Evolutionary conservation across 768 basidiomycete species (phyloP).

Genomic region (Calvatia gigantea): DNA sequence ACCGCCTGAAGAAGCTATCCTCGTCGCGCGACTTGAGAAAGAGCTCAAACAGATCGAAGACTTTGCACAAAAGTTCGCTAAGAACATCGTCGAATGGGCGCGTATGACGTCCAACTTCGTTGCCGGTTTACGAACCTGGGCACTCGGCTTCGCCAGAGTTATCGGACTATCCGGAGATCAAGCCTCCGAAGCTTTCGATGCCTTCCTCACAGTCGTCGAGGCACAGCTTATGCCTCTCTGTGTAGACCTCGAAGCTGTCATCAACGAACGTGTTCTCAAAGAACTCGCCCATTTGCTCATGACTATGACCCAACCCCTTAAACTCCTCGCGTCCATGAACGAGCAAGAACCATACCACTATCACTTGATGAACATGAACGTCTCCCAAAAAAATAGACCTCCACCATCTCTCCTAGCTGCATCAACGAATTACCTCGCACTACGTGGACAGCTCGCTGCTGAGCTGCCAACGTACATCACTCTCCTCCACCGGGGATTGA

Average conservation of each 20-base stretch:
- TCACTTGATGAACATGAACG: slow-evolving; percentile 63
- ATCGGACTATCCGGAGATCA: slow-evolving; percentile 53
- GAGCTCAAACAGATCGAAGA: slow-evolving; percentile 54
- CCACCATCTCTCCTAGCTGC: slow-evolving; percentile 66
- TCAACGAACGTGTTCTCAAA: slow-evolving; percentile 53
- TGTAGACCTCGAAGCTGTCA: slow-evolving; percentile 46
- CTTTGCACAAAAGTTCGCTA: slow-evolving; percentile 61
- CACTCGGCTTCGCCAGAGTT: slow-evolving; percentile 60
- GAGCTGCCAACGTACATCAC: slow-evolving; percentile 67
- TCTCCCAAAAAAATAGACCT: slow-evolving; percentile 61
- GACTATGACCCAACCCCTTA: slow-evolving; percentile 58
- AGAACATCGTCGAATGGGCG: slow-evolving; percentile 62
- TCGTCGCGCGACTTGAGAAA: slow-evolving; percentile 51
- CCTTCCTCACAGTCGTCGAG: slow-evolving; percentile 60
- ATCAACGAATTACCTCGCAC: slow-evolving; percentile 72
- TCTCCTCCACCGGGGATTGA: slow-evolving; percentile 59
- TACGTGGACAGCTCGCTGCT: slow-evolving; percentile 64
- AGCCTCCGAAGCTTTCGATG: slow-evolving; percentile 63
- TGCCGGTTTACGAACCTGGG: slow-evolving; percentile 55
- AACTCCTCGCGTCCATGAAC: slow-evolving; percentile 68
- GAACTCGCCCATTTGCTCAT: slow-evolving; percentile 55
- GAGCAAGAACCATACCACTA: slow-evolving; percentile 72
- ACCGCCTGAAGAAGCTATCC: slow-evolving; percentile 36
- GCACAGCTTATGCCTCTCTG: slow-evolving; percentile 50
- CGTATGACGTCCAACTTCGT: slow-evolving; percentile 46